Evolutionary conservation across 495 filamentous ascomycete species (phyloP).

Genomic region (Penicillium daleae): DNA sequence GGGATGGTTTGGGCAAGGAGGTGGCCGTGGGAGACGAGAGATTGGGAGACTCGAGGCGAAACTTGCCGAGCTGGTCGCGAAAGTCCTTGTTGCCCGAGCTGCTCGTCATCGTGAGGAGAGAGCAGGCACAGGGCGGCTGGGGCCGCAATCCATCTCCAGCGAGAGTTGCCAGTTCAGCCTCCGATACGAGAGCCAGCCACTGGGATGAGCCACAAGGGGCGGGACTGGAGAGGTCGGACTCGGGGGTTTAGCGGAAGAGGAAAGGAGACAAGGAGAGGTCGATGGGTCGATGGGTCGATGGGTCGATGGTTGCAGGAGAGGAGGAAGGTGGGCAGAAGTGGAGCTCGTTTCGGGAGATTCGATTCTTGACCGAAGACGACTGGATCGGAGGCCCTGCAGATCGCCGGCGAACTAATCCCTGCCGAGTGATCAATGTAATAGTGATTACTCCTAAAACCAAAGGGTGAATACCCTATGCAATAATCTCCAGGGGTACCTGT

Average conservation of each 20-base stretch:
- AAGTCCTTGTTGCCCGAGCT: slow-evolving; percentile 46
- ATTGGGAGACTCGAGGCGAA: slow-evolving; percentile 44
- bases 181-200: slow-evolving; percentile 1
- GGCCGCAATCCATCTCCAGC: slow-evolving; percentile 39
- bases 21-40: slow-evolving; percentile 20
- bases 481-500: too few relatives aligned
- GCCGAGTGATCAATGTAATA: not conserved
- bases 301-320: too few relatives aligned
- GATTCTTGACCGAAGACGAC: too few relatives aligned
- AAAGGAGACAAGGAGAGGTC: too few relatives aligned
- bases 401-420: not conserved
- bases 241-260: not conserved
- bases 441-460: not conserved
- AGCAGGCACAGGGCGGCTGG: slow-evolving; percentile 40
- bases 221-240: not conserved
- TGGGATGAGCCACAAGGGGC: not conserved
- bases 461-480: too few relatives aligned
- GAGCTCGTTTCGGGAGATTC: slow-evolving; percentile 12
- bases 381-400: slow-evolving; percentile 1
- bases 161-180: too few relatives aligned
- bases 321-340: slow-evolving; percentile 7
- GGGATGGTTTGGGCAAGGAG: not conserved
- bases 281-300: too few relatives aligned
- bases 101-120: slow-evolving; percentile 15
- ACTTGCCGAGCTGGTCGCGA: slow-evolving; percentile 51